Evolutionary conservation across 352 stramenopile genomes (phyloP).

Genomic region (Globisporangium abappressorium): DNA sequence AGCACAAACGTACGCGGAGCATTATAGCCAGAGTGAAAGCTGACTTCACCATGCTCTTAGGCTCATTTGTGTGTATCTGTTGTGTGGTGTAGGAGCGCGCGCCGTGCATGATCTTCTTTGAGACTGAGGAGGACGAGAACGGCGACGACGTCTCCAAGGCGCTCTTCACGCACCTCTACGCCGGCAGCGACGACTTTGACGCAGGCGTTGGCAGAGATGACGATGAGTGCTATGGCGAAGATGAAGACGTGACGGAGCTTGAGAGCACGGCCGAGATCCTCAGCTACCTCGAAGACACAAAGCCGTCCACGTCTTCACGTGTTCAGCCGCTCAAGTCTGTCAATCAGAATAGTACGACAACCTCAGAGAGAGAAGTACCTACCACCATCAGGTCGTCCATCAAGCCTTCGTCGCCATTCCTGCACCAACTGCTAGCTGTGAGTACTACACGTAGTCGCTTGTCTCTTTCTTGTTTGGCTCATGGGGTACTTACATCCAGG

Average conservation of each 20-base stretch:
- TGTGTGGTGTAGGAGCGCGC: conserved; percentile 49
- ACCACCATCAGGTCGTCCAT: background rate
- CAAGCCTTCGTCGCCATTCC: conserved; percentile 1
- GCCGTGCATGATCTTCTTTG: conserved; percentile 73
- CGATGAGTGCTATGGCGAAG: conserved; percentile 2
- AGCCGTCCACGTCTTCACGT: background rate
- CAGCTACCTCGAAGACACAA: conserved; percentile 11
- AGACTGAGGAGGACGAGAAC: conserved; percentile 45
- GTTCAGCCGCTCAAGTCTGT: background rate
- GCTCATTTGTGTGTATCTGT: background rate
- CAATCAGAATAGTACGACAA: background rate
- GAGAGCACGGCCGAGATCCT: conserved; percentile 17
- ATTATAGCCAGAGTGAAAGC: no score
- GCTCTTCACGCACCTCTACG: conserved; percentile 63
- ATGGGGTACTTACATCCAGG: background rate
- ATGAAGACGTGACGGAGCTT: conserved; percentile 15
- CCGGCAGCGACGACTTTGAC: conserved; percentile 25
- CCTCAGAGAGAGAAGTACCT: background rate
- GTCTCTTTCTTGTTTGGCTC: background rate
- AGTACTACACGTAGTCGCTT: background rate
- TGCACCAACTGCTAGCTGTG: conserved; percentile 12
- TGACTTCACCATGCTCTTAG: background rate
- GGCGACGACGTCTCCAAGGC: conserved; percentile 57
- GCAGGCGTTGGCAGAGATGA: conserved; percentile 4
- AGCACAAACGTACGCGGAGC: conserved; percentile 55